phyloP scores from a whole-genome alignment of 2,329 filamentous ascomycete genomes.

The Penicillium sp. region DNA sequence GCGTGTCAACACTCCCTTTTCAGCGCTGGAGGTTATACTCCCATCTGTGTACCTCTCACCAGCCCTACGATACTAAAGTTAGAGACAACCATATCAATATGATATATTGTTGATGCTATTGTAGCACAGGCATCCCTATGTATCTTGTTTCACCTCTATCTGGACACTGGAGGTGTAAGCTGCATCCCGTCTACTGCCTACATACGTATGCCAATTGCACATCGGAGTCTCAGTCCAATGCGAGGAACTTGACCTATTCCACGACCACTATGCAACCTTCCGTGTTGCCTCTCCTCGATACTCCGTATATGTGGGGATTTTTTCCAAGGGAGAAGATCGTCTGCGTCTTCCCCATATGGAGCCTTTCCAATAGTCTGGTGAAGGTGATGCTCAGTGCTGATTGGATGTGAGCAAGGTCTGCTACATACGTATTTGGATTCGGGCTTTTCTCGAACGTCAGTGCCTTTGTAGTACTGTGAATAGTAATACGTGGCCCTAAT shows the following conservation, averaged over 20 bases:
- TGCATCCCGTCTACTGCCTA: neutral
- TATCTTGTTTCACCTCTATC: neutral
- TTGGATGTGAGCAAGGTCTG: conserved; percentile 7
- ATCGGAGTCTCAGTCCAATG: neutral
- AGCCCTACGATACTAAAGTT: neutral
- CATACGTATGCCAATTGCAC: neutral
- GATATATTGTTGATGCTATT: neutral
- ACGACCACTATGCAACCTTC: neutral
- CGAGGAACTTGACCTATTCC: neutral
- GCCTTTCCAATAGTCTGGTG: conserved; percentile 14
- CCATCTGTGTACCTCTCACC: neutral
- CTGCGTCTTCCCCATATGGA: conserved; percentile 7
- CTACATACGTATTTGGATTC: conserved; percentile 7
- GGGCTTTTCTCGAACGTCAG: neutral
- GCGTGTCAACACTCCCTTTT: neutral
- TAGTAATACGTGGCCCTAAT: neutral
- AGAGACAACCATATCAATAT: neutral
- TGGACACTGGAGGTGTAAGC: neutral
- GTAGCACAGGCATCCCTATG: neutral
- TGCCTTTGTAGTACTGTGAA: neutral
- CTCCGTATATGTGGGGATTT: neutral
- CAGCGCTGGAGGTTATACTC: neutral
- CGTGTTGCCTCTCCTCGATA: conserved; percentile 2
- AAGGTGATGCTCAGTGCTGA: conserved; percentile 4
- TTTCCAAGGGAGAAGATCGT: conserved; percentile 1